Base-by-base conservation (phyloP, 305 asterid species). In the Lippia alba region DNA sequence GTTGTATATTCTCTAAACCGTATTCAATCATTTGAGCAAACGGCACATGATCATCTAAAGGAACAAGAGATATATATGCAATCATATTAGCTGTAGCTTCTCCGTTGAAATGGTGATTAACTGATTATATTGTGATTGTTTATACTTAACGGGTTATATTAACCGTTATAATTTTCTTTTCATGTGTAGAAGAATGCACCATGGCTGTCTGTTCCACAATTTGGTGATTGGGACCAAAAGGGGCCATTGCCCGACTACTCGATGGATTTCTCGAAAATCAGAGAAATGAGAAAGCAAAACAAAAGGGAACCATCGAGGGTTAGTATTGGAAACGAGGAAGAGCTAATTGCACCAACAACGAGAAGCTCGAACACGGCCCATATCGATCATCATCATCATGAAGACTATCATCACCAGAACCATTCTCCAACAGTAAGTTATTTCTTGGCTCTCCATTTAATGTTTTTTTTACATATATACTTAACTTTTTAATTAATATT, bases 141-240 rank as follows among this genome's bases (percentile, higher is more conserved):
- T 24, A 1, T 24, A 24, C 30, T 24, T 24, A 24, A 24, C 3
- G 30, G 18, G 18, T 24, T 24, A 30, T 6, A 33, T 65, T 58
- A 24, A 56, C 9, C 18, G 11, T 53, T 14, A 12, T 6, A 11
- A 51, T 36, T 3, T 36, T 0, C 33, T 30, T 56, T n/a, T 6
- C 61, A 36, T 36, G 55, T 73, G 75, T 67, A 90, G 96, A 92
- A 77, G 58, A 71, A 64, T 69, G 84, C 82, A 20, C 79, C 92
- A 78, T 87, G 97, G 96, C 87, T 92, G 34, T 90, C 97, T 30
- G 98, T 92, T 71, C 98, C 98, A 18, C 98, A 92, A 48, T 92
- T 92, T 53, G 98, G 98, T 8, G 98, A 90, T 60, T 92, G 98
- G 98, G 97, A 92, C 66, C 94, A 90, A 46, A 88, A 92, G 76